These are phyloP conservation scores for Pisolithus tinctorius DNA, from an alignment of 768 basidiomycete species.

Conservation along the genomic window DNA sequence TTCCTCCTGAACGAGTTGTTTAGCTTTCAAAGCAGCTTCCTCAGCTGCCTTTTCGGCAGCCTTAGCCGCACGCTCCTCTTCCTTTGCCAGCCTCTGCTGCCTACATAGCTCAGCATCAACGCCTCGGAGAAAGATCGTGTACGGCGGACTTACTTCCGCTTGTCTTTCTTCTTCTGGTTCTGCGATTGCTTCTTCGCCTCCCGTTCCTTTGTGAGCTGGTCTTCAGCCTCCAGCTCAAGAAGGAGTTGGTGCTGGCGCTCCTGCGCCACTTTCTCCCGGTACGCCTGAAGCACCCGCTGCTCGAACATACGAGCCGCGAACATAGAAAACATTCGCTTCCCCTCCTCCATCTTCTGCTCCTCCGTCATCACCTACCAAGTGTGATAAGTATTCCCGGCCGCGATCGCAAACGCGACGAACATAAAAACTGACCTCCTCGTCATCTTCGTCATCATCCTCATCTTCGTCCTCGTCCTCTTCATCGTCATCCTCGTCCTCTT, in stretches of 20 bases:
- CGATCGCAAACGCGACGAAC: not conserved
- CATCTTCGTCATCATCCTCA: conserved; percentile 51
- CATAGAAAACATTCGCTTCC: conserved; percentile 98
- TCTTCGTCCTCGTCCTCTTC: conserved; percentile 61
- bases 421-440: conserved; percentile 33
- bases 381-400: conserved; percentile 7
- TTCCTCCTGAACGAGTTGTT: conserved; percentile 72
- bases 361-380: conserved; percentile 70
- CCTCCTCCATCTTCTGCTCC: conserved; percentile 98
- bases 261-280: conserved; percentile 94
- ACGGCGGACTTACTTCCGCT: conserved; percentile 64
- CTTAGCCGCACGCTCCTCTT: conserved; percentile 78
- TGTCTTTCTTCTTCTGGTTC: conserved; percentile 99
- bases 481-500: conserved; percentile 52
- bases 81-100: conserved; percentile 87
- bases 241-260: conserved; percentile 91
- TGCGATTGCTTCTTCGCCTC: conserved; percentile 91
- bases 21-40: conserved; percentile 71
- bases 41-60: conserved; percentile 86
- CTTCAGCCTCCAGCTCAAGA: conserved; percentile 93
- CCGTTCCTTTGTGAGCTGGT: conserved; percentile 75
- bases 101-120: conserved; percentile 32
- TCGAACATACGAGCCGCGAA: conserved; percentile 99
- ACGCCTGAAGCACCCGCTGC: conserved; percentile 93
- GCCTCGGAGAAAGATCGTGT: not conserved